Base-by-base conservation (phyloP, 495 filamentous ascomycete species). In the Podospora appendiculata region DNA sequence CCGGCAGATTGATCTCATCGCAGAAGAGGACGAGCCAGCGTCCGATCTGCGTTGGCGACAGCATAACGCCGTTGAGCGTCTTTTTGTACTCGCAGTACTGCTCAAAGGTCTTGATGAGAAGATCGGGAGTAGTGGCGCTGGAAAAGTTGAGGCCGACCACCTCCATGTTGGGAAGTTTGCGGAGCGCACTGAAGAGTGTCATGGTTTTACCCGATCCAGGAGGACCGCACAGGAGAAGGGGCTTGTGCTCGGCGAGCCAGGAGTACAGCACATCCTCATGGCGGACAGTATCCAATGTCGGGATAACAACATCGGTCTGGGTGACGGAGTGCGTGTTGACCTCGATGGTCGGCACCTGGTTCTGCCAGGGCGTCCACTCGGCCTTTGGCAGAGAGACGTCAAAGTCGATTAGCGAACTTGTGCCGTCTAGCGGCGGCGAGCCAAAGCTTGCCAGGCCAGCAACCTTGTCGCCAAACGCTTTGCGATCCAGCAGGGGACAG, bases 71-170 rank as follows among this genome's bases (percentile, higher is more conserved):
- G 59, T 92, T 97, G 19, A 97, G 74, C 13, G 93, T 97, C 78
- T 97, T 97, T 71, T 89, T 89, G 70, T 99, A 99, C 68, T 99
- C 93, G 68, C 93, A 99, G 65, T 99, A 96, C 67, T 99, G 93
- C 71, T 97, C 93, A 55, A 99, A 96, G 0, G 94, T 97, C 77
- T 97, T 97, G 71, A 99, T 88, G 55, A 99, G 80, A 19, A 99
- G 81, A 69, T 96, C 94, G 13, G 93, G 94, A 2, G 94, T 97
- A 1, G 93, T 99, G 3, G 93, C 94, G 58, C 93, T 96, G 13
- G 93, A 99, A 69, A 99, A 99, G 67, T 99, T 99, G 67, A 99
- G 87, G 42, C 93, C 93, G 49, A 97, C 94, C 48, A 95, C 88
- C 69, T 99, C 94, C 91, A 99, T 95, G 65, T 95, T 95, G 16